Conservation (phyloP, 2,329 filamentous ascomycete species). For the Macrophomina phaseolina region DNA sequence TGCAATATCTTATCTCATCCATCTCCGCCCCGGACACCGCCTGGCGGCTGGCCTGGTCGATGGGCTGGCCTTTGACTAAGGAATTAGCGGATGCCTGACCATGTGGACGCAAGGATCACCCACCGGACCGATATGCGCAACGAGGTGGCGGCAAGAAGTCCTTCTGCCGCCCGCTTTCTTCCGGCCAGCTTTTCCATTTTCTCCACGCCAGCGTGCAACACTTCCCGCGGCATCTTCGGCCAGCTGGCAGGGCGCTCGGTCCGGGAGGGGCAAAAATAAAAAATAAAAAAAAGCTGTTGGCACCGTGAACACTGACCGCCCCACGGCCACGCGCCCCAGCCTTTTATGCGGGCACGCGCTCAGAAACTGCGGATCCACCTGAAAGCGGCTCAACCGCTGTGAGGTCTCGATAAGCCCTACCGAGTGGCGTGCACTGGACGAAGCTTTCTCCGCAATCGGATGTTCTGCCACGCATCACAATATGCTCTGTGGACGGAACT, state of each 20-base stretch:
- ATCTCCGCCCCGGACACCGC: slow-evolving; percentile 18
- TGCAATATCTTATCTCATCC: slow-evolving; percentile 18
- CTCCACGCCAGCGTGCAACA: not conserved
- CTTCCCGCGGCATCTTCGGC: not conserved
- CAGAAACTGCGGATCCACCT: not conserved
- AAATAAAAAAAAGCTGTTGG: not conserved
- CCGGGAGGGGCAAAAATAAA: not conserved
- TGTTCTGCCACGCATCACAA: slow-evolving; percentile 1
- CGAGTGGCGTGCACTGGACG: not conserved
- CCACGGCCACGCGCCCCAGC: not conserved
- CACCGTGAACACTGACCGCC: slow-evolving; percentile 7
- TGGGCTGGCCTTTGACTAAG: not conserved
- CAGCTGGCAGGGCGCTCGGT: slow-evolving; percentile 15
- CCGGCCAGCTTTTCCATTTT: not conserved
- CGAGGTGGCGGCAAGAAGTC: slow-evolving; percentile 11
- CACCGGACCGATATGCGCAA: slow-evolving; percentile 20
- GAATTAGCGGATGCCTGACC: not conserved
- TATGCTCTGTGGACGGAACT: not conserved
- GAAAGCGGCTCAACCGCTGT: slow-evolving; percentile 4
- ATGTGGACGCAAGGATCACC: slow-evolving; percentile 17
- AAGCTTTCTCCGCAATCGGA: slow-evolving; percentile 14
- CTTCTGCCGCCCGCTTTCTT: not conserved
- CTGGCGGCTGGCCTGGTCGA: not conserved
- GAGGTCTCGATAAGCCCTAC: not conserved
- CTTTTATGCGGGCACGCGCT: not conserved